Conservation (phyloP, 2,329 filamentous ascomycete species). For the Trichoderma sp. region DNA sequence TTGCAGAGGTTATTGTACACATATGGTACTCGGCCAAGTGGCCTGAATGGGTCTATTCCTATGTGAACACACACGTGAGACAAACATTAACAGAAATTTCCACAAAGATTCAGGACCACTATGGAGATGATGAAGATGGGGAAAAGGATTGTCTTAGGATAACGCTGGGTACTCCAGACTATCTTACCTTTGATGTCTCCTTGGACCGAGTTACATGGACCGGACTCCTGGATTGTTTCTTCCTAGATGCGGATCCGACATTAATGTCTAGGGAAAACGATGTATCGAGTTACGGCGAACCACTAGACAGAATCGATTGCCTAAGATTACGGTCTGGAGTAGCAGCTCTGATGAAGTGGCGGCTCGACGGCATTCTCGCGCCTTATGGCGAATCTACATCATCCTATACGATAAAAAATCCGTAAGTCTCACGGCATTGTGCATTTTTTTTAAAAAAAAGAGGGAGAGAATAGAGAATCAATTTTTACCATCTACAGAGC, state of each 20-base stretch:
- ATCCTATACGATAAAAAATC: slow-evolving; percentile 22
- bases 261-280: slow-evolving; percentile 18
- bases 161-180: background rate
- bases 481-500: slow-evolving; percentile 19
- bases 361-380: slow-evolving; percentile 25
- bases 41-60: background rate
- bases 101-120: background rate
- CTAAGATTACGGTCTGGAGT: slow-evolving; percentile 24
- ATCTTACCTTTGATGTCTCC: background rate
- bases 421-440: slow-evolving; percentile 28
- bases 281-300: slow-evolving; percentile 10
- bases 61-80: background rate
- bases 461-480: background rate
- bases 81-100: background rate
- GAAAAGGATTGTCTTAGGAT: too few relatives aligned
- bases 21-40: slow-evolving; percentile 29
- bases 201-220: background rate
- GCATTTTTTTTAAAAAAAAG: too few relatives aligned
- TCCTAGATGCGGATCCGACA: background rate
- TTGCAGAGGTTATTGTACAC: slow-evolving; percentile 27
- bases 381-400: slow-evolving; percentile 25
- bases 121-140: too few relatives aligned
- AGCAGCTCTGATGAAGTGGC: slow-evolving; percentile 24
- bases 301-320: background rate
- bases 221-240: background rate